Conservation (phyloP, 2,329 filamentous ascomycete species). For the Sporothrix schenckii region DNA sequence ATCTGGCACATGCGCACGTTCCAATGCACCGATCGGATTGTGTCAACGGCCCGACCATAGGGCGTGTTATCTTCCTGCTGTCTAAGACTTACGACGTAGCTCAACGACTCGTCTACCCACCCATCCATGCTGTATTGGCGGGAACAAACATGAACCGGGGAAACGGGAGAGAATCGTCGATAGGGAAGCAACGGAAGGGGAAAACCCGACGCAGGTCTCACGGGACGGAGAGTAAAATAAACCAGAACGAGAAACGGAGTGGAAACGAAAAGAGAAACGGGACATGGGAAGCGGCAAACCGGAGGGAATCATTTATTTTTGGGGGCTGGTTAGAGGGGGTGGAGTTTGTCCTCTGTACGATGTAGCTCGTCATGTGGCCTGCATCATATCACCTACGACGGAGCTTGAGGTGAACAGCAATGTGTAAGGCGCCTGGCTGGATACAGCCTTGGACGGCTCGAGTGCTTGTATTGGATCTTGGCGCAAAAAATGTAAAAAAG, state of each 20-base stretch:
- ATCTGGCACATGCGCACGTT: neutral
- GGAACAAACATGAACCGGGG: neutral
- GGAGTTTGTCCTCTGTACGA: no score
- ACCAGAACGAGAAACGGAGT: neutral
- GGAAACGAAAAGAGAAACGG: neutral
- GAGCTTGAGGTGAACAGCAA: no score
- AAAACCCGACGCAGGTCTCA: constrained; percentile 1
- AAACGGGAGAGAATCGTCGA: neutral
- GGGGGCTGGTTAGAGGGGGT: no score
- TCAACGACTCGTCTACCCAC: neutral
- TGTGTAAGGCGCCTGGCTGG: neutral
- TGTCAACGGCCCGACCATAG: neutral
- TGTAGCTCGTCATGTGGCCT: no score
- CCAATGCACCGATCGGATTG: neutral
- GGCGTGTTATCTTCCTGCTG: constrained; percentile 7
- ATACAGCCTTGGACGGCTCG: constrained; percentile 17
- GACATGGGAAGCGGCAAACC: neutral
- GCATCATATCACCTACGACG: no score
- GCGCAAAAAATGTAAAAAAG: constrained; percentile 11
- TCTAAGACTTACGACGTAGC: no score
- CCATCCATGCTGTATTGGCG: neutral
- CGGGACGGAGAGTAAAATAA: constrained; percentile 10
- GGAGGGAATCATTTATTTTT: neutral
- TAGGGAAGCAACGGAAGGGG: neutral
- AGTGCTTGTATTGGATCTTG: constrained; percentile 1